Evolutionary conservation across 73 alveolate species (phyloP).

Genomic region (Symbiodinium natans): DNA sequence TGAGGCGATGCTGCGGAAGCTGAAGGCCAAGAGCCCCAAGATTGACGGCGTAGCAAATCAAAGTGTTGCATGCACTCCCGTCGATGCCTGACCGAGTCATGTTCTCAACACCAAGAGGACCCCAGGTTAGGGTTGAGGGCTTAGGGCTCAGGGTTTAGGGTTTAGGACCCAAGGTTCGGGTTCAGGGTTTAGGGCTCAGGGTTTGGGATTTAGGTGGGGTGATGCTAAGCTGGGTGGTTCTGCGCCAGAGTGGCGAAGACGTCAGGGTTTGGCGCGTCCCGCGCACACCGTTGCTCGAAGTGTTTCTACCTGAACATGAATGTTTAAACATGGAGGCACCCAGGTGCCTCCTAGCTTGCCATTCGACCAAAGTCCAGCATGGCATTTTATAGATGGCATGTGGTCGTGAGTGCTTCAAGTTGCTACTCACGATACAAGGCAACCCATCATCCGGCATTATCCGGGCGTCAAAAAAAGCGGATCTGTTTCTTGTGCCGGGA

Average conservation of each 20-base stretch:
- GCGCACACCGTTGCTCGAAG: background rate
- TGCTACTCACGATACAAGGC: background rate
- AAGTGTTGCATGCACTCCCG: background rate
- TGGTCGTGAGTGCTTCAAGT: background rate
- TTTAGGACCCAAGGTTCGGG: too few species aligned
- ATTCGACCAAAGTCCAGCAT: background rate
- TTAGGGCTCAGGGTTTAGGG: too few species aligned
- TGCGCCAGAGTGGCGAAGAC: too few species aligned
- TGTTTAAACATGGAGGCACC: background rate
- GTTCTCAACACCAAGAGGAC: too few species aligned
- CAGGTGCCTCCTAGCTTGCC: background rate
- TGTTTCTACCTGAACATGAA: background rate
- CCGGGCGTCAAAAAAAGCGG: background rate
- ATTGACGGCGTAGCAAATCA: background rate
- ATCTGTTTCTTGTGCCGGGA: background rate
- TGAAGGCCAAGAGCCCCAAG: background rate
- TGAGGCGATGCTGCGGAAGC: background rate
- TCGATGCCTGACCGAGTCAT: background rate
- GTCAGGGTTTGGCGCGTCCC: background rate
- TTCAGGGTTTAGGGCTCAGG: too few species aligned
- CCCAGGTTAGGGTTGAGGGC: too few species aligned
- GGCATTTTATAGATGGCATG: background rate
- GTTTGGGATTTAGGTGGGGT: too few species aligned
- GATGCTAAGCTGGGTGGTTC: too few species aligned
- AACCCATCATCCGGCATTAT: background rate